Conservation (phyloP, 1,284 basidiomycete genomes). For the Cystobasidium slooffiae region DNA sequence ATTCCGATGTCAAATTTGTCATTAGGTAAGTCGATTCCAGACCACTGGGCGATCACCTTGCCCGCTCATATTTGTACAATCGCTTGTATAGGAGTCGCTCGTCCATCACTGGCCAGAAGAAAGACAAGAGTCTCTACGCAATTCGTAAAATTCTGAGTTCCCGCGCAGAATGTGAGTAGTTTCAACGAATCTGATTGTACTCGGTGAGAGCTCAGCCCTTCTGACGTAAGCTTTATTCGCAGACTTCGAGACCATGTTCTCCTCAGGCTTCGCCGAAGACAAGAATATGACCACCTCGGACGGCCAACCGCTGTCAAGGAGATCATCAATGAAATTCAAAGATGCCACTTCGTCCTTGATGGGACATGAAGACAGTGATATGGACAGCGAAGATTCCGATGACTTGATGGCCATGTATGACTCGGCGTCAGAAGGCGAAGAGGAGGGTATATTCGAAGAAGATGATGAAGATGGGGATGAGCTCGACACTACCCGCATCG, state of each 20-base stretch:
- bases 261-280: constrained; percentile 50
- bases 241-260: constrained; percentile 48
- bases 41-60: background rate
- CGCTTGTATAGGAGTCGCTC: constrained; percentile 32
- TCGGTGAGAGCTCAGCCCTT: too few species aligned
- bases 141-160: constrained; percentile 57
- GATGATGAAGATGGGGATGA: constrained; percentile 3
- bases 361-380: constrained; percentile 43
- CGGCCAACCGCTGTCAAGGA: background rate
- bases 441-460: constrained; percentile 1
- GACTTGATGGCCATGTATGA: constrained; percentile 39
- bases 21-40: constrained; percentile 46
- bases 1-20: constrained; percentile 53
- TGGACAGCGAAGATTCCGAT: constrained; percentile 30
- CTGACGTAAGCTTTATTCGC: background rate
- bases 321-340: background rate
- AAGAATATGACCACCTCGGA: constrained; percentile 17
- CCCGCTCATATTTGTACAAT: constrained; percentile 2
- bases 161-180: constrained; percentile 56
- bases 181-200: constrained; percentile 43
- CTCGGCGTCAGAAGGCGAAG: constrained; percentile 22
- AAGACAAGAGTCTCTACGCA: constrained; percentile 55
- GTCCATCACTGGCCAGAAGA: constrained; percentile 9
- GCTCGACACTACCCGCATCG: background rate
- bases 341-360: constrained; percentile 34